Evolutionary conservation across 495 filamentous ascomycete species (phyloP), one percentile per base, ranked within the genome.

Genomic region (Aspergillus diversus): DNA sequence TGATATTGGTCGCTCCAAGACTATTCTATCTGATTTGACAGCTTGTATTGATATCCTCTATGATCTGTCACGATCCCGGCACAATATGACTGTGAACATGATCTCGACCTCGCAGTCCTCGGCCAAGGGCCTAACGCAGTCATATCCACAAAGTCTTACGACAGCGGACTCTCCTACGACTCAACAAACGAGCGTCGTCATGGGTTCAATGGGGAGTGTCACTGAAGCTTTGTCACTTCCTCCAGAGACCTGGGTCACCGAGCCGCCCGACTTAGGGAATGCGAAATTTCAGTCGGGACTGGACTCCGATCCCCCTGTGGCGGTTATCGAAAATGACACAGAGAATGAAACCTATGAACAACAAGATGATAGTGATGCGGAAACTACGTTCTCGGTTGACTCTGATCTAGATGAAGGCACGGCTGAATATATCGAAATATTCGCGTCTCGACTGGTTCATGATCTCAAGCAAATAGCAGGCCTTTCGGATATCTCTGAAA

Each of bases 21-120:
- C 90, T 49, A 82, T 97, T 4, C 78, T 95, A 27, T 84, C 82
- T 60, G 91, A 96, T 60, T 75, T 97, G 59, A 95, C 90, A 4
- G 87, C 85, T 11, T 93, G 89, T 33, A 96, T 97, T 68, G 93
- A 97, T 74, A 93, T 89, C 0, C 83, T 97, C 11, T 96, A 94
- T 73, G 91, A 96, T 60, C 79, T 97, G 13, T 96, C 92, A 7
- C 81, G 87, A 50, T 90, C 91, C 7, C 81, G 90, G 33, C 88
- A 83, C 73, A 67, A 73, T 33, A 77, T 77, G 73, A 72, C 69
- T n/a, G 73, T 70, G 16, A 76, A 72, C 57, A 82, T 83, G 74
- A 68, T 70, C 7, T 71, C 71, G 16, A 69, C 56, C 52, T 74
- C 74, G 52, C 71, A 76, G 39, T 59, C 71, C 39, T 70, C 64